Conservation (phyloP, 768 basidiomycete species). For the Suillus luteus region DNA sequence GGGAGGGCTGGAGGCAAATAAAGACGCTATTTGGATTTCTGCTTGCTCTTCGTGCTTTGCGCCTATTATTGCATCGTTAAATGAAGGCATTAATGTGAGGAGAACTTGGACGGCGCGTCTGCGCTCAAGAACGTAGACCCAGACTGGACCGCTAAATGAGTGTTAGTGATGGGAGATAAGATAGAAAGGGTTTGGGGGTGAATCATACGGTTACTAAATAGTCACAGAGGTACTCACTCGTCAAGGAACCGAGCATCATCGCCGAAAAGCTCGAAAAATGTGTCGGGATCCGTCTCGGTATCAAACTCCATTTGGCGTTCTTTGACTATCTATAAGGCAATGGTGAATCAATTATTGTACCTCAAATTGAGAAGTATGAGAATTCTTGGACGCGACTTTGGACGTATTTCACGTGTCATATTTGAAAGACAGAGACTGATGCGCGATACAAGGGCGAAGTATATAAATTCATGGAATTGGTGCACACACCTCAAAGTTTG, state of each 20-base stretch:
- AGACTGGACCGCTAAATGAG: constrained; percentile 71
- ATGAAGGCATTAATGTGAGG: constrained; percentile 69
- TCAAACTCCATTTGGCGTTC: constrained; percentile 91
- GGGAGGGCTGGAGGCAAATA: constrained; percentile 83
- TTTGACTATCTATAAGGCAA: constrained; percentile 66
- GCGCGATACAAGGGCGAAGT: not conserved
- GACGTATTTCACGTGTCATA: constrained; percentile 13
- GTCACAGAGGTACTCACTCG: constrained; percentile 56
- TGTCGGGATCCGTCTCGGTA: constrained; percentile 78
- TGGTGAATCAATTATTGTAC: constrained; percentile 18
- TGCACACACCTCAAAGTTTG: constrained; percentile 73
- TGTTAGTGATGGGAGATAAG: constrained; percentile 9
- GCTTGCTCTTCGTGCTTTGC: constrained; percentile 67
- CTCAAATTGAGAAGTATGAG: constrained; percentile 1
- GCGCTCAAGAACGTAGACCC: constrained; percentile 89
- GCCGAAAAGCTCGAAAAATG: constrained; percentile 78
- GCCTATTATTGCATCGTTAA: constrained; percentile 64
- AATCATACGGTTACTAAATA: not conserved
- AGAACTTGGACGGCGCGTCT: constrained; percentile 80
- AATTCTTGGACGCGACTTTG: not conserved
- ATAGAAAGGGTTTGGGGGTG: not conserved
- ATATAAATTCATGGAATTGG: not conserved
- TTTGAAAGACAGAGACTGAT: not conserved
- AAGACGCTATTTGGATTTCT: constrained; percentile 73
- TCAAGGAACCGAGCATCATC: constrained; percentile 71